These are phyloP conservation scores for Handroanthus guayacan DNA, from an alignment of 257 asterid genomes.

Conservation along the genomic window DNA sequence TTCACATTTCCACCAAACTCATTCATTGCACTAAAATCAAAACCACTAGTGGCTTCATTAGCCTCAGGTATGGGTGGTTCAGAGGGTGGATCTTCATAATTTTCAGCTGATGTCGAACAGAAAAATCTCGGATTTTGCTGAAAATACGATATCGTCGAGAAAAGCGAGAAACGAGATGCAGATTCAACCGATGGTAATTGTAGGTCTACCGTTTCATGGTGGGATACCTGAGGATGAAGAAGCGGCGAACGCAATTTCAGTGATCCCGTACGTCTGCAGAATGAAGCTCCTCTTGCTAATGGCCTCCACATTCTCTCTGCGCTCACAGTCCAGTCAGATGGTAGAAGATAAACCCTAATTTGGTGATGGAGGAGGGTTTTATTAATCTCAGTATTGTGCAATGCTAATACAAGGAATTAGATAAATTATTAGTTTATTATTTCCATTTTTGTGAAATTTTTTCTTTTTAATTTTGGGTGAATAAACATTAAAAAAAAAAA, in stretches of 20 bases:
- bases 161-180: constrained; percentile 40
- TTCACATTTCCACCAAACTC: constrained; percentile 31
- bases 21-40: constrained; percentile 41
- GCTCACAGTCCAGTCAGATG: constrained; percentile 32
- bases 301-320: constrained; percentile 59
- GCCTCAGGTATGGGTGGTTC: constrained; percentile 34
- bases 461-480: too few relatives aligned
- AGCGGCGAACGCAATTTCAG: constrained; percentile 28
- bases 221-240: constrained; percentile 41
- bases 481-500: too few relatives aligned
- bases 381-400: neutral
- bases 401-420: neutral
- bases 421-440: neutral
- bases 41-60: constrained; percentile 29
- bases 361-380: constrained; percentile 1
- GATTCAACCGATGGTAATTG: constrained; percentile 35
- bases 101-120: constrained; percentile 54
- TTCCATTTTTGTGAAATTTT: too few relatives aligned
- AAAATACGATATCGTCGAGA: constrained; percentile 33
- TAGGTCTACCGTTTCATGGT: constrained; percentile 20
- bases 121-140: constrained; percentile 46
- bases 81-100: constrained; percentile 40
- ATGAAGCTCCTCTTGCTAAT: constrained; percentile 48
- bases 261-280: constrained; percentile 42
- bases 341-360: constrained; percentile 40